phyloP scores from a whole-genome alignment of 78 protist genomes.

The Acrasis kona region DNA sequence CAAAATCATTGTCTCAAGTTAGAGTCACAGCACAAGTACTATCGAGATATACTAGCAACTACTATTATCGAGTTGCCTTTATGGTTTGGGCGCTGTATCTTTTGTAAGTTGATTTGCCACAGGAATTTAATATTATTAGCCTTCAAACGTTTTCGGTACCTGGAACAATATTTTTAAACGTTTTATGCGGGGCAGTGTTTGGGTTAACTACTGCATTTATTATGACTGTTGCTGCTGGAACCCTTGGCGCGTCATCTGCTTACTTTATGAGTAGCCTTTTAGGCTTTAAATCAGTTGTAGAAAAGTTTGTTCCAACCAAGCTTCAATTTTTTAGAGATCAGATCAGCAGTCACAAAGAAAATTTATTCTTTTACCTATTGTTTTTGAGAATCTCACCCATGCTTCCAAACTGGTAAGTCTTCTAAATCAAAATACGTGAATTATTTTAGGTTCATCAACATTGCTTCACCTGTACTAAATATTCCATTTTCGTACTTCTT shows the following conservation, averaged over 20 bases:
- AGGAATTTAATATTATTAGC: too few species aligned
- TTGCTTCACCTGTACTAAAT: constrained; percentile 45
- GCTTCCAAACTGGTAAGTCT: constrained; percentile 61
- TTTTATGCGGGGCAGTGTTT: not conserved
- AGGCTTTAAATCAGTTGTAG: not conserved
- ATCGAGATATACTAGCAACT: too few species aligned
- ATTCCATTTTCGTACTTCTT: constrained; percentile 30
- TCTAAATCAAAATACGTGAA: too few species aligned
- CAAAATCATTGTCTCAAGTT: too few species aligned
- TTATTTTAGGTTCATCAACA: constrained; percentile 56
- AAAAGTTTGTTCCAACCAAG: too few species aligned
- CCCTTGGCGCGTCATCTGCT: not conserved
- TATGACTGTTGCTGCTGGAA: not conserved
- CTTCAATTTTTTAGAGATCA: constrained; percentile 2
- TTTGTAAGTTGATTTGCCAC: too few species aligned
- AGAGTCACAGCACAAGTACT: too few species aligned
- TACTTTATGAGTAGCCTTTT: not conserved
- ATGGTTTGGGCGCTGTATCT: too few species aligned
- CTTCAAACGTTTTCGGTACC: not conserved
- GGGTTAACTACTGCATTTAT: not conserved
- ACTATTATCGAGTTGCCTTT: too few species aligned
- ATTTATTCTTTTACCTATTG: constrained; percentile 35
- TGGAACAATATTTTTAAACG: not conserved
- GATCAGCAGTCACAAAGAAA: not conserved
- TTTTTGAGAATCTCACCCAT: constrained; percentile 54